Base-by-base conservation (phyloP, 306 rosid genomes). In the Cucumis sativus region DNA sequence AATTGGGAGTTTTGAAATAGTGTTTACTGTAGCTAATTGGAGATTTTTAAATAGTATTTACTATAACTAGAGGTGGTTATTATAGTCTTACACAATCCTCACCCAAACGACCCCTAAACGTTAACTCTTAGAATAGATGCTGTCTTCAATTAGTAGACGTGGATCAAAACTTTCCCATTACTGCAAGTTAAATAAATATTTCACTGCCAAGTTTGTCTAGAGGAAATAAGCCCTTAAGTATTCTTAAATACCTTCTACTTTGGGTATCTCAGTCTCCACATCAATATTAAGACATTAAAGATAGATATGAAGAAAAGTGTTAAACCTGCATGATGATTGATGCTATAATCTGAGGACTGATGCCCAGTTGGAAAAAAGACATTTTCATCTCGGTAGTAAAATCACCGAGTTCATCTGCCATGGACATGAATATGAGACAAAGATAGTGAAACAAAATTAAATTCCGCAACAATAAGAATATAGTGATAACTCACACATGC, bases 341-440 rank as follows among this genome's bases (percentile, higher is more conserved):
- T 17, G 99, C 97, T 77, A 90, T 83, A 68, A 95, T 95, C 87
- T 95, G 99, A 84, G 99, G 99, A 84, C 97, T 93, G 85, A 92
- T 91, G 78, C 97, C 99, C 74, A 95, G 99, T 85, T 95, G 99
- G 90, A 92, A 95, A 83, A 95, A 86, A 39, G 99, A 95, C 79
- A 95, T 80, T 83, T 95, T 95, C 81, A 95, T 94, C 91, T 95
- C 96, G 21, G 91, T 81, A 54, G 91, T 18, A 79, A 86, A 92
- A 83, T 90, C 96, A 15, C 99, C 99, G 54, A 95, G 99, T 85
- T 92, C 97, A 89, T 95, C 99, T 95, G 93, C 86, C 90, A 86
- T 40, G 81, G 80, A 82, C 89, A 84, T 82, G 64, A 86, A 52
- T 85, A 84, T 56, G 79, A 11, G 10, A 15, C 14, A 47, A 20